Evolutionary conservation across 208 protist genomes (phyloP), one percentile per base, ranked within the genome.

Genomic region (Blastocrithidia nonstop): DNA sequence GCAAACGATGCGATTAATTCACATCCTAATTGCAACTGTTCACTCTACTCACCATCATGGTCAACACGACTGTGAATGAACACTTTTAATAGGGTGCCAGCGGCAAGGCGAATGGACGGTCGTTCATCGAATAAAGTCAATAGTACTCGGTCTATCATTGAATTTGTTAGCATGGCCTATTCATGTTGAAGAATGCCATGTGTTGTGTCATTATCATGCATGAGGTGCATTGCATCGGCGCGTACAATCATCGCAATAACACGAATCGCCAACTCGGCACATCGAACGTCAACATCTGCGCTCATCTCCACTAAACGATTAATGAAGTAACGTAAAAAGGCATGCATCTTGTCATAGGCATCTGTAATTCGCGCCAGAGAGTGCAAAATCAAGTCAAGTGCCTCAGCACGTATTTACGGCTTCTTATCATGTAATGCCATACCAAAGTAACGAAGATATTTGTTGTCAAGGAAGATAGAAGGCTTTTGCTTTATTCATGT

Each of bases 391-490:
- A 81, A 79, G 32, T 74, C 70, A 1, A 94, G 68, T 17, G 59
- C 72, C 54, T 86, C 79, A 1, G 62, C 57, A 27, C 85, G 80
- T 19, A 90, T 61, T 52, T 89, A 80, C 3, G 81, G 57, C 42
- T 54, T 38, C 60, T 87, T 86, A 66, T 94, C 85, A 54, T 87
- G 76, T 15, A 94, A 54, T n/a, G 75, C 61, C 66, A 94, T 87
- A 45, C 79, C 71, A 46, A 94, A 82, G 60, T 91, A 91, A 41
- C 81, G 77, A 24, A 90, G 72, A 51, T 89, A 94, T 39, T 88
- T 84, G 61, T 90, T 90, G 27, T 61, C 68, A 42, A 89, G 68
- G 55, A 75, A 94, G 45, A 80, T 70, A 2, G 78, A 66, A 27
- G 83, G 74, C 41, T 68, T 86, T 26, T 67, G 66, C 9, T 83